Evolutionary conservation across 345 rosid species (phyloP).

Genomic region (Melaleuca alternifolia): DNA sequence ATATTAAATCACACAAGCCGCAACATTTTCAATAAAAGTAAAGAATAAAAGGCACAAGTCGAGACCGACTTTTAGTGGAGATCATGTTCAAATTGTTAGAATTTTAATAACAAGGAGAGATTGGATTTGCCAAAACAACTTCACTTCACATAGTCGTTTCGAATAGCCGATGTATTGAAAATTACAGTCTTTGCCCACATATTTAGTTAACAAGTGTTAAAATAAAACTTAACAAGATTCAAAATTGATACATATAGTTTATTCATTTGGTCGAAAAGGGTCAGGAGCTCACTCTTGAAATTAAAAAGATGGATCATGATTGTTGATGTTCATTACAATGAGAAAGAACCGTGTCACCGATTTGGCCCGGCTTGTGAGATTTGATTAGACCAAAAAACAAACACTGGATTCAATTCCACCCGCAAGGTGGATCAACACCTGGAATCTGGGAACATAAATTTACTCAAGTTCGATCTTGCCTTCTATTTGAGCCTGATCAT

Average conservation of each 20-base stretch:
- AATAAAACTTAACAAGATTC: neutral
- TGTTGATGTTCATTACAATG: neutral
- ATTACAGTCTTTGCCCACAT: neutral
- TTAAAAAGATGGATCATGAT: neutral
- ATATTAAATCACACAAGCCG: neutral
- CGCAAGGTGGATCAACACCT: neutral
- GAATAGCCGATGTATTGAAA: neutral
- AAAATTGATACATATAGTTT: neutral
- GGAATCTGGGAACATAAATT: neutral
- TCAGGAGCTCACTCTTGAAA: neutral
- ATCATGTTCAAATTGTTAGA: rapidly evolving
- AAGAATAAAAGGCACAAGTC: neutral
- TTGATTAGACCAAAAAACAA: neutral
- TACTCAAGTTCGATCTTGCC: neutral
- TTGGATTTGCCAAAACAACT: neutral
- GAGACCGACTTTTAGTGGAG: neutral
- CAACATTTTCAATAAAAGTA: rapidly evolving
- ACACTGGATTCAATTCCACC: neutral
- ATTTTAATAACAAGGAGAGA: neutral
- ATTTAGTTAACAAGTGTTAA: neutral
- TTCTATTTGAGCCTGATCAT: neutral
- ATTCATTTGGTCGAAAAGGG: neutral
- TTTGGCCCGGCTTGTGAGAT: neutral
- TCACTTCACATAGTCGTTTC: too few species aligned
- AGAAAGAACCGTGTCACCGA: neutral